Base-by-base conservation (phyloP, 1,284 basidiomycete genomes). In the Naganishia liquefaciens region DNA sequence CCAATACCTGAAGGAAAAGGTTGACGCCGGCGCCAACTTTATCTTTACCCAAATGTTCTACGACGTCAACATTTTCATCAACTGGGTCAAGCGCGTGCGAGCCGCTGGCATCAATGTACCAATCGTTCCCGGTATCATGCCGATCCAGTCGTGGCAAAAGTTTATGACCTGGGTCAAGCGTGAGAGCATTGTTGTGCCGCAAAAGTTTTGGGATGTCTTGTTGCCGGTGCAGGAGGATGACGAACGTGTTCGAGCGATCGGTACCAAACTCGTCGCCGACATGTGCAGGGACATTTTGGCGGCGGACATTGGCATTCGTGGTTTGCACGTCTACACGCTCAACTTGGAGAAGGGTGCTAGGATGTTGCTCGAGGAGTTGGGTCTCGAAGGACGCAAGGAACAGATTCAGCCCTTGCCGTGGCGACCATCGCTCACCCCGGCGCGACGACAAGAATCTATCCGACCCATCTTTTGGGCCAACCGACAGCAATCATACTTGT, bases 1-100 rank as follows among this genome's bases (percentile, higher is more conserved):
- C 79, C 79, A 85, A 68, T 93, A 86, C 77, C 84, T 99, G 70
- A 93, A 93, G 79, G 83, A 84, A 49, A 99, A 99, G 79, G 87
- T 98, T 33, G 90, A 97, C 68, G 93, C 92, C 0, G 96, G 96
- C 5, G 93, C 94, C 1, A 89, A 96, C 69, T 97, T 94, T 77
- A 91, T 99, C 70, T 84, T 99, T 68, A 98, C 96, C 0, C 96
- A 99, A 75, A 84, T 99, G 62, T 99, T 99, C 79, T 99, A 99
- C 80, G 94, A 98, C 72, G 87, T 89, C 40, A 87, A 92, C 68
- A 84, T 86, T 55, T 95, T 95, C 78, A 80, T 93, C 60, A 76
- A 82, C 58, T 97, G 93, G 93, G 90, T 93, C 66, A 87, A 86
- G 71, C 83, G 86, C 46, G 87, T 93, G 37, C 85, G 92, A 64